Base-by-base conservation (phyloP, 495 filamentous ascomycete species). In the Tuber borchii region DNA sequence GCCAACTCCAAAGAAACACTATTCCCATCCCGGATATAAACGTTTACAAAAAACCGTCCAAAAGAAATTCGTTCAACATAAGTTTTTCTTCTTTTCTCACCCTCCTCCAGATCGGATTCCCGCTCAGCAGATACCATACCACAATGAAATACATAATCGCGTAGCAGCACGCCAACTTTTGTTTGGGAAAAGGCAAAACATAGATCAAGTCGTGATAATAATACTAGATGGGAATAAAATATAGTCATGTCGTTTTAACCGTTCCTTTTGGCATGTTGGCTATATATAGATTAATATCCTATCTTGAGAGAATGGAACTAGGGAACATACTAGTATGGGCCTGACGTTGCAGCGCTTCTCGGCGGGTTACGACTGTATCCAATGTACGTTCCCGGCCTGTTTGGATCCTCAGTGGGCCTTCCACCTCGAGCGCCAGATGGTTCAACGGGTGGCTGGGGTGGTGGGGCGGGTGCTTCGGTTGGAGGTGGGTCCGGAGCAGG, bases 311-410 rank as follows among this genome's bases (percentile, higher is more conserved):
- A 43, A 46, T 43, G 19, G 4, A 17, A 2, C 16, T 26, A 14
- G 17, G 31, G 44, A 73, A 71, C 73, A 73, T 73, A 79, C 78
- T 56, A 22, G 39, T 61, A 75, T 44, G 76, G 78, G 20, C 20
- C 39, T 0, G 78, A 79, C 45, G 34, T 44, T 12, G 73, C 75
- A 45, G 73, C 31, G 17, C 78, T 79, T 22, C 79, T 81, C 34
- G 77, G 80, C 8, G 81, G 81, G 43, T 82, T 83, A 44, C 81
- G 80, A 10, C 72, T 80, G 48, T 83, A 83, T 43, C 74, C 73
- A 34, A 83, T 77, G 74, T 83, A 83, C 16, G 80, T 83, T 16
- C 81, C 81, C 12, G 81, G 81, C 19, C 70, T 70, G 31, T 83
- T 74, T 12, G 81, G 81, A 69, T 80, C 75, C 56, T 79, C 80